Evolutionary conservation across 2,329 filamentous ascomycete genomes (phyloP), one percentile per base, ranked within the genome.

Genomic region (Fusarium sp.): DNA sequence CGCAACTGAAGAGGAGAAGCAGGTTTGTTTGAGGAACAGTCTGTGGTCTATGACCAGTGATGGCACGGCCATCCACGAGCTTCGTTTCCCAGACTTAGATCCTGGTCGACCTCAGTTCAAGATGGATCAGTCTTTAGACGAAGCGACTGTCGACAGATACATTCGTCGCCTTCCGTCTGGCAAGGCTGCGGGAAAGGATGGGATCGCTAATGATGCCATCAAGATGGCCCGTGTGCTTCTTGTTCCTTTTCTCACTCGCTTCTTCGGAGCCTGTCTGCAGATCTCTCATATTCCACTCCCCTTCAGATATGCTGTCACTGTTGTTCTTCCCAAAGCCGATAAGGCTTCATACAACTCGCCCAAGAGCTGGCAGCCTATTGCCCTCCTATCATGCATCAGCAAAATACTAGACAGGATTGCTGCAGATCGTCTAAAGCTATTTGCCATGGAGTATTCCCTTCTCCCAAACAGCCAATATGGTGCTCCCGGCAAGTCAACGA

Each of bases 161-260:
- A 40, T 49, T 2, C 18, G 24, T 3, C 28, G 1, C n/a, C 24
- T 56, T 8, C 14, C 10, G 14, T 6, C 9, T 17, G 39, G 48
- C 15, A 68, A 61, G 33, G 40, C 53, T 39, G 28, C 22, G 6
- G 53, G 56, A 6, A 14, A 10, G 5, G 61, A 62, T 17, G 31
- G 42, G 8, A 54, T 68, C 14, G 20, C 61, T 15, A 65, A 54
- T 31, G 52, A 68, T 7, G 48, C 52, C 31, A 20, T 58, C 22
- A 61, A 43, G n/a, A 7, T 51, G 39, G 24, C n/a, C 13, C 14
- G 14, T 4, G 14, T 11, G 3, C 2, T 31, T 5, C 6, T 52
- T 14, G 43, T 44, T 3, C 48, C 39, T 13, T 20, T 39, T 22
- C 24, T 62, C 5, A 4, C 18, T 8, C 26, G 20, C 11, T 6